phyloP scores from a whole-genome alignment of 139 green algal species.

The Volvox africanus region DNA sequence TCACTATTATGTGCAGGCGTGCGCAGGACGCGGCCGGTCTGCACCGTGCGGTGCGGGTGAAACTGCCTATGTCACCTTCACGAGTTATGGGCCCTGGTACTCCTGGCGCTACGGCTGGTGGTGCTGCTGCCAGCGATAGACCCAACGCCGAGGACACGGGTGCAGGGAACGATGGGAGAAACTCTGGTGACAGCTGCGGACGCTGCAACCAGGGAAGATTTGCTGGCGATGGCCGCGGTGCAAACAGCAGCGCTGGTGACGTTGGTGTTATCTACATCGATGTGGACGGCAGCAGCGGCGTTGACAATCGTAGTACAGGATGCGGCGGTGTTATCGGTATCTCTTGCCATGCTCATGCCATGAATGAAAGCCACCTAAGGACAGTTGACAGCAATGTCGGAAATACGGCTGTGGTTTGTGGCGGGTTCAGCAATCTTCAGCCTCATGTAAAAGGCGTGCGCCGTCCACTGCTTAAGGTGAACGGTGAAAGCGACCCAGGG shows the following conservation, averaged over 20 bases:
- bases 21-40: neutral
- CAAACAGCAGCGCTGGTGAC: neutral
- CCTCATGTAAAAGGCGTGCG: no score
- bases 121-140: neutral
- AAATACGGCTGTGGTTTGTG: no score
- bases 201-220: neutral
- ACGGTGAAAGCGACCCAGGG: no score
- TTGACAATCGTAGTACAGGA: neutral
- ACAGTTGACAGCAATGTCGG: no score
- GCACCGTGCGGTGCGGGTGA: constrained; percentile 25
- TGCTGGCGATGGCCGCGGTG: neutral
- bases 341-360: no score
- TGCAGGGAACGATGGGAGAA: neutral
- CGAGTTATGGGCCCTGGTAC: neutral
- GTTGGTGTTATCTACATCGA: neutral
- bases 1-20: neutral
- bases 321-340: no score
- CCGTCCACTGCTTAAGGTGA: no score
- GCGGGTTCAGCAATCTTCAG: no score
- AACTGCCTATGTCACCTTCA: neutral
- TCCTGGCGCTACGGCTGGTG: neutral
- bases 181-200: neutral
- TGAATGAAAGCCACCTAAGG: no score
- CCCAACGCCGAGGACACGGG: neutral
- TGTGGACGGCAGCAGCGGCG: neutral